Evolutionary conservation across 1,284 basidiomycete genomes (phyloP).

Genomic region (Volvariella volvacea): DNA sequence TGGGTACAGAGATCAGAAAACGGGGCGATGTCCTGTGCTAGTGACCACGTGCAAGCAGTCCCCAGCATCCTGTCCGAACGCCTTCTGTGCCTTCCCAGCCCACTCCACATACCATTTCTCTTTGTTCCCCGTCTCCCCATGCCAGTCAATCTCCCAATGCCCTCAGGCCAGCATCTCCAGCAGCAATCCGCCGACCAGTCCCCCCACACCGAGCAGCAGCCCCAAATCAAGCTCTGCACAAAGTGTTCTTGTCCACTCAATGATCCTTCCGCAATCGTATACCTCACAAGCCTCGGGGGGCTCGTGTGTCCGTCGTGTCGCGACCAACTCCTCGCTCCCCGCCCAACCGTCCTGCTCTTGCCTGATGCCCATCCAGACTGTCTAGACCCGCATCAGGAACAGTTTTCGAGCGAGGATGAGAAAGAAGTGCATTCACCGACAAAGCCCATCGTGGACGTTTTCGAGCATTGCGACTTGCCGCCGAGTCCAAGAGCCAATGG

Average conservation of each 20-base stretch:
- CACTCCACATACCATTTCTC: not conserved
- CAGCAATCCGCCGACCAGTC: slow-evolving; percentile 17
- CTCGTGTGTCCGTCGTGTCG: slow-evolving; percentile 34
- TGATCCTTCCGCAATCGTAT: slow-evolving; percentile 21
- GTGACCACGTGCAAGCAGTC: slow-evolving; percentile 8
- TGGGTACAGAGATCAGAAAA: too few species aligned
- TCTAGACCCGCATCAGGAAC: slow-evolving; percentile 15
- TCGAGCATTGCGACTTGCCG: too few species aligned
- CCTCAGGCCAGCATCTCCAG: slow-evolving; percentile 26
- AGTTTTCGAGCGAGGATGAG: too few species aligned
- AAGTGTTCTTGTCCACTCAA: slow-evolving; percentile 32
- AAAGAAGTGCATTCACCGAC: too few species aligned
- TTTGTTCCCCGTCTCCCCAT: slow-evolving; percentile 9
- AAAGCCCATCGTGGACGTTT: too few species aligned
- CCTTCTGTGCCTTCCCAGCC: slow-evolving; percentile 1
- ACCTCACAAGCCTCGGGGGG: slow-evolving; percentile 22
- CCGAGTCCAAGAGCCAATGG: too few species aligned
- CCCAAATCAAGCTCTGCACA: slow-evolving; percentile 35
- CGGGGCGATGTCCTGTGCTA: too few species aligned
- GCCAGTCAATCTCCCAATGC: slow-evolving; percentile 22
- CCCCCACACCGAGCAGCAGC: slow-evolving; percentile 17
- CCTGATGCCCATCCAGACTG: slow-evolving; percentile 18
- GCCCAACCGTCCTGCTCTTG: slow-evolving; percentile 8
- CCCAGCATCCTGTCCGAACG: slow-evolving; percentile 7
- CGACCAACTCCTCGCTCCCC: slow-evolving; percentile 20